Conservation (phyloP, 2,329 filamentous ascomycete species). For the Colletotrichum sp. region DNA sequence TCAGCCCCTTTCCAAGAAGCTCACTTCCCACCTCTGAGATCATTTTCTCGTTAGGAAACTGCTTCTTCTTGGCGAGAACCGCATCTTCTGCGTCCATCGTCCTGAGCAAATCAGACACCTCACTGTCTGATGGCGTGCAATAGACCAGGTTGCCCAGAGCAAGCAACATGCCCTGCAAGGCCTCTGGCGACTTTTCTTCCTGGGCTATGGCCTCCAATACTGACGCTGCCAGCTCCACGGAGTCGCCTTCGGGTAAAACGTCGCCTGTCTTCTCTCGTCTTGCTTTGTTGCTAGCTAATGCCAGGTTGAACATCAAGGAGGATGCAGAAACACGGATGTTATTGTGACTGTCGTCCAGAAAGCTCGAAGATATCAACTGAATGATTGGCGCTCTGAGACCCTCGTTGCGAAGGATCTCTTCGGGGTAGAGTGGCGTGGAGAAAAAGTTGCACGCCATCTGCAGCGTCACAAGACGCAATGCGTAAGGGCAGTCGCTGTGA, state of each 20-base stretch:
- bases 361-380: constrained; percentile 74
- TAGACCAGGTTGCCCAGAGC: constrained; percentile 81
- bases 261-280: constrained; percentile 64
- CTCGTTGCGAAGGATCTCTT: constrained; percentile 61
- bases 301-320: constrained; percentile 83
- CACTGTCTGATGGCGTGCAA: constrained; percentile 70
- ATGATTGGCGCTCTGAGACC: constrained; percentile 64
- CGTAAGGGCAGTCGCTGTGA: constrained; percentile 72
- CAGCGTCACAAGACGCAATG: constrained; percentile 80
- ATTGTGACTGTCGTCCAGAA: constrained; percentile 77
- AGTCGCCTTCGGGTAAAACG: constrained; percentile 69
- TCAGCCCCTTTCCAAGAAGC: constrained; percentile 56
- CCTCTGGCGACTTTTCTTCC: constrained; percentile 69
- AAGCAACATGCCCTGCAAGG: constrained; percentile 77
- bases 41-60: constrained; percentile 63
- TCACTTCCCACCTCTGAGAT: constrained; percentile 59
- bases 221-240: constrained; percentile 83
- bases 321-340: constrained; percentile 83
- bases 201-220: constrained; percentile 74
- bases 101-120: constrained; percentile 79
- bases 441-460: constrained; percentile 89
- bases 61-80: constrained; percentile 61
- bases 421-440: constrained; percentile 72
- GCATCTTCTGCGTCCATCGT: constrained; percentile 77
- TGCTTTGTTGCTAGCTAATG: constrained; percentile 70